These are phyloP conservation scores for Stellera chamaejasme DNA, from an alignment of 345 rosid species.

Conservation along the genomic window DNA sequence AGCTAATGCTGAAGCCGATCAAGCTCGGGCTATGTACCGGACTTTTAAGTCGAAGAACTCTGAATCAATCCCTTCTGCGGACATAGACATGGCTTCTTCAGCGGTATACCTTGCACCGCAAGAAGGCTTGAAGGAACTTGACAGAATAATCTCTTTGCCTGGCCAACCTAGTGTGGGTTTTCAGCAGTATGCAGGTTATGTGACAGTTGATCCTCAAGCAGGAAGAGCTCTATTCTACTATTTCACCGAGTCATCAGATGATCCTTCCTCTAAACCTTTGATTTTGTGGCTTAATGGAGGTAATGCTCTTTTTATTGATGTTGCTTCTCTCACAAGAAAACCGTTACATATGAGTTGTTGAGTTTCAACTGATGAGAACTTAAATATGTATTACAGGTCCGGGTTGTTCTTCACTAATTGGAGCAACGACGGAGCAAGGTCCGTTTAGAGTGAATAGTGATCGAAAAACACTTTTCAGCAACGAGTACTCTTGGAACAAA, in stretches of 20 bases:
- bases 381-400: slow-evolving; percentile 26
- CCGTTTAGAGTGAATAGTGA: slow-evolving; percentile 10
- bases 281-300: slow-evolving; percentile 19
- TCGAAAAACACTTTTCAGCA: slow-evolving; percentile 4
- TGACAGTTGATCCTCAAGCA: slow-evolving; percentile 12
- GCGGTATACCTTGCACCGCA: neutral
- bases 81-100: neutral
- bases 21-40: too few relatives aligned
- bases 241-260: slow-evolving; percentile 21
- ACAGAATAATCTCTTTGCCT: slow-evolving; percentile 2
- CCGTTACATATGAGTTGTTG: neutral
- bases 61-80: too few relatives aligned
- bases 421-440: slow-evolving; percentile 12
- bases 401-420: slow-evolving; percentile 43
- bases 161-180: slow-evolving; percentile 15
- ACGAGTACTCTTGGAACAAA: slow-evolving; percentile 10
- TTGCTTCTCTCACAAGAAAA: neutral
- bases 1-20: too few relatives aligned
- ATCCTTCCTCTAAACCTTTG: slow-evolving; percentile 33
- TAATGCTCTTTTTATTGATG: slow-evolving; percentile 6
- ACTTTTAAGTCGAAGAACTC: too few relatives aligned
- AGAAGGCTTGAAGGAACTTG: slow-evolving; percentile 2
- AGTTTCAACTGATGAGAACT: neutral
- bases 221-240: slow-evolving; percentile 10
- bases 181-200: slow-evolving; percentile 19